phyloP scores from a whole-genome alignment of 140 eudicot genomes.

The Artemisia princeps region DNA sequence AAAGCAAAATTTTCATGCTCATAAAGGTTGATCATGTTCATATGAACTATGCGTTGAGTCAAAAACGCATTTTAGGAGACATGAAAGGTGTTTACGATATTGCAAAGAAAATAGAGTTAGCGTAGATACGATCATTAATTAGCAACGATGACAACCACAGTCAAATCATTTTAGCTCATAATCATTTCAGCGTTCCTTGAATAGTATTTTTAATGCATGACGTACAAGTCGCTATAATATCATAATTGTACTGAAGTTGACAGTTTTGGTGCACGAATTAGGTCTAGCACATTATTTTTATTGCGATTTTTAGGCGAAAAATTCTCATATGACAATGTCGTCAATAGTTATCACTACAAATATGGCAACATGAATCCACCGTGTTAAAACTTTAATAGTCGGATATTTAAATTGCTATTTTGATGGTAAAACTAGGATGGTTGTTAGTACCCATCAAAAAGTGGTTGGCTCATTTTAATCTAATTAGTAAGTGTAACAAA shows the following conservation, averaged over 20 bases:
- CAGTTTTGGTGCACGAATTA: neutral
- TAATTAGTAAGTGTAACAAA: slow-evolving; percentile 18
- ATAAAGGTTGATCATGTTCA: neutral
- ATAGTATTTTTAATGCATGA: neutral
- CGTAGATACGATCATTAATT: slow-evolving; percentile 11
- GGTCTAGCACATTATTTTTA: slow-evolving; percentile 12
- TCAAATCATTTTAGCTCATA: slow-evolving; percentile 14
- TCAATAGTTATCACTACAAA: neutral
- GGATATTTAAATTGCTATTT: slow-evolving; percentile 13
- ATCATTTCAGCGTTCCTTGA: neutral
- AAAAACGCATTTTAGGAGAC: neutral
- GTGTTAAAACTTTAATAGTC: neutral
- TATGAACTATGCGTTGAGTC: neutral
- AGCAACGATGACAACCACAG: slow-evolving; percentile 5
- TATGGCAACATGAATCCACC: slow-evolving; percentile 18
- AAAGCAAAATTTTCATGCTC: too few relatives aligned
- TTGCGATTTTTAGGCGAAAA: neutral
- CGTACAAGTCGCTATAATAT: slow-evolving; percentile 8
- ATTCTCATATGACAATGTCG: slow-evolving; percentile 6
- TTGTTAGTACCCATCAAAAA: slow-evolving; percentile 20
- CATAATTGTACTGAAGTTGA: slow-evolving; percentile 15
- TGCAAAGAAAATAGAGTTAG: neutral
- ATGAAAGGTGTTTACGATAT: neutral
- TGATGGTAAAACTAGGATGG: slow-evolving; percentile 28
- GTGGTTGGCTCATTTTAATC: slow-evolving; percentile 28